Conservation (phyloP, 2,329 filamentous ascomycete species). For the Chaetomiaceae sp. region DNA sequence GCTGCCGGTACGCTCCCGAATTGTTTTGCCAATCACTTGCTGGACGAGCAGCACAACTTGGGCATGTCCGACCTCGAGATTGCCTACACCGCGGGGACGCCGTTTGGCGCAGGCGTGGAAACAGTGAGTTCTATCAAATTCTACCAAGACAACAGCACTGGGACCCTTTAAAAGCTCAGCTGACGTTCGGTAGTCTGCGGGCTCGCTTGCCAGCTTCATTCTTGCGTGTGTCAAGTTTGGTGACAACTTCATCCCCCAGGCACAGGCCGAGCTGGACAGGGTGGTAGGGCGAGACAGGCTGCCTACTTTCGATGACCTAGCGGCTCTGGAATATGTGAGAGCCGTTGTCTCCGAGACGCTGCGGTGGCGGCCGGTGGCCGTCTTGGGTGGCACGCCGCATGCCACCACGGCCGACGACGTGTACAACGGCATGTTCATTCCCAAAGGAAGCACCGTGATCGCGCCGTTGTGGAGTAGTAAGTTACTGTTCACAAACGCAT, state of each 20-base stretch:
- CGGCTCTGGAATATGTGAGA: slow-evolving; percentile 29
- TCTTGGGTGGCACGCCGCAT: slow-evolving; percentile 40
- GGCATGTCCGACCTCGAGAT: slow-evolving; percentile 39
- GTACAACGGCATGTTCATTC: slow-evolving; percentile 40
- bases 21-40: slow-evolving; percentile 39
- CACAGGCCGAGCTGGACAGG: slow-evolving; percentile 35
- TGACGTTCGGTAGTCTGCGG: slow-evolving; percentile 35
- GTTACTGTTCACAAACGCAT: slow-evolving; percentile 10
- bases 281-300: slow-evolving; percentile 33
- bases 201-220: slow-evolving; percentile 42
- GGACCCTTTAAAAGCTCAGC: too few species aligned
- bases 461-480: slow-evolving; percentile 39
- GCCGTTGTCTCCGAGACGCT: slow-evolving; percentile 36
- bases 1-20: slow-evolving; percentile 28
- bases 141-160: too few species aligned
- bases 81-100: slow-evolving; percentile 39
- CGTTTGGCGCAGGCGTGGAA: slow-evolving; percentile 40
- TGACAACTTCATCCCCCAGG: slow-evolving; percentile 40
- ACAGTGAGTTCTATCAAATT: slow-evolving; percentile 29
- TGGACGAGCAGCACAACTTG: slow-evolving; percentile 34
- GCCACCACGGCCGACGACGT: slow-evolving; percentile 38
- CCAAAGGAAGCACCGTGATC: slow-evolving; percentile 37
- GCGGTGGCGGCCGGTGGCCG: slow-evolving; percentile 37
- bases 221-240: slow-evolving; percentile 48
- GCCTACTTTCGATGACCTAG: slow-evolving; percentile 34